These are phyloP conservation scores for Ogataea zsoltii DNA, from an alignment of 805 yeast species.

Conservation along the genomic window DNA sequence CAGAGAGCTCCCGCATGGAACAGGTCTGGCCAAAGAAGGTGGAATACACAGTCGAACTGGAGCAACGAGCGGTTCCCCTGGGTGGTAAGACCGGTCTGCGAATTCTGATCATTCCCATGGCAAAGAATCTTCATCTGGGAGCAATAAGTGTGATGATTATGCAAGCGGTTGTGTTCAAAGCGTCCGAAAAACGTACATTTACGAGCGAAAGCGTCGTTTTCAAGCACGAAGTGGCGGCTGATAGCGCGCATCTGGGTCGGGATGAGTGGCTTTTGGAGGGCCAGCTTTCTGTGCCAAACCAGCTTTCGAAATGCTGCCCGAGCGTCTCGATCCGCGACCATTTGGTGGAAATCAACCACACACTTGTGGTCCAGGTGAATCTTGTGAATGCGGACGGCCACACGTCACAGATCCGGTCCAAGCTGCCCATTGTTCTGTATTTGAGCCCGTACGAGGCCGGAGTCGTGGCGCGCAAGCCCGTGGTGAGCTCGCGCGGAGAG, in stretches of 20 bases:
- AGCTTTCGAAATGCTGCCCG: slow-evolving; percentile 43
- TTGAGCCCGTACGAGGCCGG: slow-evolving; percentile 38
- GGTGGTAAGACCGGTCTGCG: slow-evolving; percentile 46
- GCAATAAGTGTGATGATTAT: slow-evolving; percentile 35
- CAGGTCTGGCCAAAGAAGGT: slow-evolving; percentile 55
- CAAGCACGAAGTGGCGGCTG: slow-evolving; percentile 38
- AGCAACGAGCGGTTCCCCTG: slow-evolving; percentile 46
- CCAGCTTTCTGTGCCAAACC: slow-evolving; percentile 41
- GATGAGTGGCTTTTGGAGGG: slow-evolving; percentile 51
- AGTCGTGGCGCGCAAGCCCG: neutral
- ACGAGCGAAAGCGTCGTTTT: slow-evolving; percentile 33
- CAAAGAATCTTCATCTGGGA: slow-evolving; percentile 45
- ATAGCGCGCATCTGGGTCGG: slow-evolving; percentile 32
- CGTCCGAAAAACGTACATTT: slow-evolving; percentile 21
- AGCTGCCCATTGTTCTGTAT: slow-evolving; percentile 47
- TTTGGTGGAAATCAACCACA: slow-evolving; percentile 46
- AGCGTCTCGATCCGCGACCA: slow-evolving; percentile 42
- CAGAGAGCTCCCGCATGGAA: slow-evolving; percentile 46
- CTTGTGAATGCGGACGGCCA: slow-evolving; percentile 51
- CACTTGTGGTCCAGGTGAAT: slow-evolving; percentile 44
- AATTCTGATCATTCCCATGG: slow-evolving; percentile 46
- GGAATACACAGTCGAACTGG: slow-evolving; percentile 48
- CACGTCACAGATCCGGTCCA: slow-evolving; percentile 51
- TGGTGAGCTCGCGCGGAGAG: neutral
- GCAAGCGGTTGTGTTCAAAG: slow-evolving; percentile 31